A percentile compares a stretch with the other conserved stretches of the same genome.
Evolutionary conservation across 345 rosid genomes (phyloP).

Genomic region (Citrus inodora): DNA sequence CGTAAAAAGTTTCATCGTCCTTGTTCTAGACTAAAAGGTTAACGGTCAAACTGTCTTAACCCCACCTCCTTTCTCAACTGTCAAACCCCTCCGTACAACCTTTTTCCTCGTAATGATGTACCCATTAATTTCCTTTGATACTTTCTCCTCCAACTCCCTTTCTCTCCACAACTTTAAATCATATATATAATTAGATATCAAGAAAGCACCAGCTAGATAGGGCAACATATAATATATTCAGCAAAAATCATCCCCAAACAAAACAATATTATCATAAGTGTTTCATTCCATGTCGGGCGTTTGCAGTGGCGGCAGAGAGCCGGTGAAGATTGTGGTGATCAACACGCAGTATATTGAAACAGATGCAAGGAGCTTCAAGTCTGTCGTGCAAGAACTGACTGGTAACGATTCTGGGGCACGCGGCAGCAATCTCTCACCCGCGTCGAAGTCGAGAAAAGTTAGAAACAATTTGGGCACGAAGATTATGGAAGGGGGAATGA

Average conservation of each 20-base stretch:
- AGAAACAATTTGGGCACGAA: background rate
- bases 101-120: background rate
- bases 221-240: too few species aligned
- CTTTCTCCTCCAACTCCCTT: background rate
- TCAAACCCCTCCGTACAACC: background rate
- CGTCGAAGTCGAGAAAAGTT: background rate
- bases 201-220: too few species aligned
- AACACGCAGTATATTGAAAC: slow-evolving; percentile 44
- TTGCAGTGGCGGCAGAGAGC: background rate
- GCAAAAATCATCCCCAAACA: too few species aligned
- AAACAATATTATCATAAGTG: too few species aligned
- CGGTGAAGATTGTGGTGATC: slow-evolving; percentile 47
- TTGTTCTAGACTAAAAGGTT: background rate
- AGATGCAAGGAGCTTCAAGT: slow-evolving; percentile 48
- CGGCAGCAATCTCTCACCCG: background rate
- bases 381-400: slow-evolving; percentile 55
- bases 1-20: too few species aligned
- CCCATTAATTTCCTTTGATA: background rate
- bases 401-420: slow-evolving; percentile 41
- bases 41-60: background rate
- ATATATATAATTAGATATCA: too few species aligned
- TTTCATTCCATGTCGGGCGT: background rate
- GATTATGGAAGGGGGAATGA: too few species aligned
- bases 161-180: background rate
- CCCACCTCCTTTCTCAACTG: background rate